Conservation (phyloP, 768 basidiomycete species). For the Mycena olivaceomarginata region DNA sequence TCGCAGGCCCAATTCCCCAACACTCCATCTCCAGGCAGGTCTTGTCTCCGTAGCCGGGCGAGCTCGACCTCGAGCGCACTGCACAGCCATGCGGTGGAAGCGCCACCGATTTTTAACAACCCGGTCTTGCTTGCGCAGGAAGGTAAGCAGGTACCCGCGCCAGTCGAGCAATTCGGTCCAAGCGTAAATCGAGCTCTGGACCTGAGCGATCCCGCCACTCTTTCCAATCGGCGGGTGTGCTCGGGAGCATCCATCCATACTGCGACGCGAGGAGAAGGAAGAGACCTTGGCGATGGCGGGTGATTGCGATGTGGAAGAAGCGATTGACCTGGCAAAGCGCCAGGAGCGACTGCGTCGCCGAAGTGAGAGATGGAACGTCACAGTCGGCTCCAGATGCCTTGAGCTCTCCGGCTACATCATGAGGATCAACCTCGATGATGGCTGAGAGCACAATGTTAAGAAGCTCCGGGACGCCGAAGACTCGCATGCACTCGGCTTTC, state of each 20-base stretch:
- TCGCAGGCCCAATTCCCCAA: constrained; percentile 20
- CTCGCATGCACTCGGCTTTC: constrained; percentile 10
- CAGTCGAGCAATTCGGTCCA: constrained; percentile 36
- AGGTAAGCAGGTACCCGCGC: constrained; percentile 37
- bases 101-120: constrained; percentile 42
- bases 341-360: constrained; percentile 36
- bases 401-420: constrained; percentile 7
- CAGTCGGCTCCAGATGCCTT: constrained; percentile 1
- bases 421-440: constrained; percentile 6
- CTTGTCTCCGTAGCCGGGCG: constrained; percentile 7
- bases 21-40: constrained; percentile 33
- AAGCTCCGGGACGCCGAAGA: constrained; percentile 35
- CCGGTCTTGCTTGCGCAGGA: constrained; percentile 40
- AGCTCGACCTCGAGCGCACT: constrained; percentile 34
- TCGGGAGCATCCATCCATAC: constrained; percentile 43
- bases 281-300: constrained; percentile 26
- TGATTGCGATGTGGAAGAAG: constrained; percentile 32
- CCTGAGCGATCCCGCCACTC: constrained; percentile 22
- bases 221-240: constrained; percentile 35
- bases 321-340: constrained; percentile 33
- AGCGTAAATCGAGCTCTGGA: constrained; percentile 24
- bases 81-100: constrained; percentile 43
- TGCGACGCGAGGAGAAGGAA: constrained; percentile 41
- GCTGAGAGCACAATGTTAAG: constrained; percentile 17
- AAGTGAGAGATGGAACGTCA: constrained; percentile 28